Evolutionary conservation across 2,329 filamentous ascomycete genomes (phyloP), one percentile per base, ranked within the genome.

Genomic region (Aspergillus aculeatus): DNA sequence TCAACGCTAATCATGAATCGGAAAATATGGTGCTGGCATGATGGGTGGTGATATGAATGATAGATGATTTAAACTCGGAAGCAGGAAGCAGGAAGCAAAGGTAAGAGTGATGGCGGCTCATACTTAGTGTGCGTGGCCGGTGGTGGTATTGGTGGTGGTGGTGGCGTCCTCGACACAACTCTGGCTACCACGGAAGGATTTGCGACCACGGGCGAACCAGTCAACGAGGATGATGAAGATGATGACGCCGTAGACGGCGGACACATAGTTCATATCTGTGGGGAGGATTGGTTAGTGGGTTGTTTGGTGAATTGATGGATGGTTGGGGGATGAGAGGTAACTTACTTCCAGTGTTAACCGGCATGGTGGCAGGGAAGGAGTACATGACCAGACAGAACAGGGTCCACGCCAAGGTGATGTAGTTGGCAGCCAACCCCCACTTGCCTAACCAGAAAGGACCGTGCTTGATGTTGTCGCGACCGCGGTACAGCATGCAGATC

Each of bases 381-480:
- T 80, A 71, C 62, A 71, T 67, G 10, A 71, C 50, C 32, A 69
- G 44, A 21, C 61, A 66, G 63, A 83, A 81, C 29, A 77, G 41
- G 0, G 80, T 83, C 80, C 81, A 83, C 14, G 66, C 47, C 14
- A 83, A 68, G 11, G 64, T 68, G 6, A 82, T 71, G 19, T 75
- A 67, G 62, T 83, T 82, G 14, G 76, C 68, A 49, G 77, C 65
- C 23, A 77, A 59, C 1, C 80, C 81, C 47, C 80, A 47, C 5
- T 70, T 71, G 1, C 80, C 80, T 26, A 83, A 68, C 75, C 78
- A 82, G 71, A 83, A 83, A 0, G 80, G 79, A 0, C 80, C 80
- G 59, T 76, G 77, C 1, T 63, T 60, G 66, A 82, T 77, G 55
- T 74, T 79, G 41, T 78, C 66, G 52, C 81, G 78, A 23, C 81